These are phyloP conservation scores for Monosporascus ibericus DNA, from an alignment of 2,329 filamentous ascomycete species.

Conservation along the genomic window DNA sequence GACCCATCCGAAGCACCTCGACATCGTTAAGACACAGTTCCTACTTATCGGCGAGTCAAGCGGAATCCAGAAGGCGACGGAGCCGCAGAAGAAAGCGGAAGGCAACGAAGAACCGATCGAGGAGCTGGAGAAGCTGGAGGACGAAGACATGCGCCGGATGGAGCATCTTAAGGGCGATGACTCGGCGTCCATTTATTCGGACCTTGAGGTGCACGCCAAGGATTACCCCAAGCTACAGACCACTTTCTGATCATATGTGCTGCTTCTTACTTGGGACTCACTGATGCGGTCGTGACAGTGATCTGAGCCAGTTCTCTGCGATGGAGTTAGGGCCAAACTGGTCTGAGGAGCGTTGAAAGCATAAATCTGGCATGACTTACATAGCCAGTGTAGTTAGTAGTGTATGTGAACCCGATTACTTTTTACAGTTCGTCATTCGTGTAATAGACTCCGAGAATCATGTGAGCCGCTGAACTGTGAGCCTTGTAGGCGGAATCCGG, in stretches of 20 bases:
- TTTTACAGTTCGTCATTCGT: too few relatives aligned
- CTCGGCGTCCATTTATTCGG: slow-evolving; percentile 39
- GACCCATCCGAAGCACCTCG: slow-evolving; percentile 64
- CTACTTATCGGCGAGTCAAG: slow-evolving; percentile 69
- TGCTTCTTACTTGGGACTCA: too few relatives aligned
- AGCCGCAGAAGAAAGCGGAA: slow-evolving; percentile 49
- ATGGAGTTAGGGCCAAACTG: too few relatives aligned
- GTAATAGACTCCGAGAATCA: too few relatives aligned
- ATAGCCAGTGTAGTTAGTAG: too few relatives aligned
- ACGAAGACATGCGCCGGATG: slow-evolving; percentile 67
- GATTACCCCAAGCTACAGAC: slow-evolving; percentile 60
- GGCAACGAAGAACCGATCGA: slow-evolving; percentile 60
- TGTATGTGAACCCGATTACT: too few relatives aligned
- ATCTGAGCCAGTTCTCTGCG: background rate
- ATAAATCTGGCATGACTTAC: too few relatives aligned
- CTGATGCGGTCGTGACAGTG: background rate
- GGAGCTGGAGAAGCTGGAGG: slow-evolving; percentile 67
- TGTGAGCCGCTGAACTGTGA: too few relatives aligned
- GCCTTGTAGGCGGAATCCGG: too few relatives aligned
- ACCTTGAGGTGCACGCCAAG: slow-evolving; percentile 42
- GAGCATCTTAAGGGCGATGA: slow-evolving; percentile 41
- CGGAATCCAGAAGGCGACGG: slow-evolving; percentile 49
- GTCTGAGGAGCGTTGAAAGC: too few relatives aligned
- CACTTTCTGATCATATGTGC: slow-evolving; percentile 36
- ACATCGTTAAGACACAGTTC: slow-evolving; percentile 70